Conservation (phyloP, 305 asterid species). For the Fraxinus greggii region DNA sequence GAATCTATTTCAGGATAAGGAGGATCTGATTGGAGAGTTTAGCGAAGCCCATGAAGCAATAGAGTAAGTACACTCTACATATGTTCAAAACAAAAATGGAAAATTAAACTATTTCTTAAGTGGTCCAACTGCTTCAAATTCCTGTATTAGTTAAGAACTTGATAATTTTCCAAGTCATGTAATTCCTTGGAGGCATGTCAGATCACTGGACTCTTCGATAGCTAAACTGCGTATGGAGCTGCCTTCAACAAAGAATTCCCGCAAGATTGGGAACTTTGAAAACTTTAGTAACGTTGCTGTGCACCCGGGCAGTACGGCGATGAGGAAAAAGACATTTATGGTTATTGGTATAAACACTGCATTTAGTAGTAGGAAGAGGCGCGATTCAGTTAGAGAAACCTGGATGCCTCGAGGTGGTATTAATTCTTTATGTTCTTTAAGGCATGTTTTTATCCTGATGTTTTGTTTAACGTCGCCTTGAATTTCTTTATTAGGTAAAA, state of each 20-base stretch:
- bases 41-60: constrained; percentile 58
- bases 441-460: neutral
- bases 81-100: neutral
- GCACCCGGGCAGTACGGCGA: neutral
- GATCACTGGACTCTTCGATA: constrained; percentile 53
- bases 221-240: constrained; percentile 49
- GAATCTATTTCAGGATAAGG: constrained; percentile 37
- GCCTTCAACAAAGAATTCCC: constrained; percentile 41
- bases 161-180: neutral
- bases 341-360: constrained; percentile 86
- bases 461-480: neutral
- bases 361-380: constrained; percentile 82
- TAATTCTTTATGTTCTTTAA: neutral
- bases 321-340: constrained; percentile 52
- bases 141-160: neutral
- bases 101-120: neutral
- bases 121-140: neutral
- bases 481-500: constrained; percentile 44
- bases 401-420: constrained; percentile 83
- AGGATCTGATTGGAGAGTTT: constrained; percentile 41
- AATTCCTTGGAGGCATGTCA: constrained; percentile 25
- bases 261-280: constrained; percentile 26
- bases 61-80: constrained; percentile 39
- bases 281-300: constrained; percentile 23
- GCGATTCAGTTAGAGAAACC: constrained; percentile 81